These are phyloP conservation scores for Boechera retrofracta DNA, from an alignment of 345 rosid genomes.

Conservation along the genomic window DNA sequence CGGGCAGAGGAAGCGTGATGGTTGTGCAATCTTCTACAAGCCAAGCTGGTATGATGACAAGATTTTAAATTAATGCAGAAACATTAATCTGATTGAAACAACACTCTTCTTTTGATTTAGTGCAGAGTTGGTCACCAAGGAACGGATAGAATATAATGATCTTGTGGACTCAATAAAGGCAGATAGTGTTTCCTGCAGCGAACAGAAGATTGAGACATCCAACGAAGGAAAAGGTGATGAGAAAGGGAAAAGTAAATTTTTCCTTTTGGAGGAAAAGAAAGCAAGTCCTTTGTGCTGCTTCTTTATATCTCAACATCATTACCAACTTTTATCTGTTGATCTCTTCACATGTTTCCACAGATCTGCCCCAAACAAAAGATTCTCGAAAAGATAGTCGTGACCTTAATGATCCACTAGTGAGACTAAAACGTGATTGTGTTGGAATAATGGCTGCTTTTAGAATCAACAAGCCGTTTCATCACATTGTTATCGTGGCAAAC, in stretches of 20 bases:
- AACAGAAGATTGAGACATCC: constrained; percentile 43
- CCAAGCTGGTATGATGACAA: constrained; percentile 57
- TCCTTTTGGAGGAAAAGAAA: constrained; percentile 8
- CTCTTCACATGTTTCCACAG: constrained; percentile 31
- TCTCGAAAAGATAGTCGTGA: constrained; percentile 61
- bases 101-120: constrained; percentile 52
- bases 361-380: constrained; percentile 33
- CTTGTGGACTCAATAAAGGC: constrained; percentile 60
- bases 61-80: neutral
- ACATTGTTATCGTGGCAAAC: constrained; percentile 76
- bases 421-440: constrained; percentile 89
- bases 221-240: constrained; percentile 45
- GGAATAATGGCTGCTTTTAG: constrained; percentile 92
- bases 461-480: constrained; percentile 63
- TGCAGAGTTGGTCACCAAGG: constrained; percentile 77
- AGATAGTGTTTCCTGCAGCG: constrained; percentile 40
- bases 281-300: constrained; percentile 24
- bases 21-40: constrained; percentile 88
- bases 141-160: constrained; percentile 89
- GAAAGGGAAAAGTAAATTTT: constrained; percentile 52
- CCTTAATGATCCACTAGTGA: constrained; percentile 75
- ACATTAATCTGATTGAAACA: constrained; percentile 29
- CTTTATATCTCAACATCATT: constrained; percentile 37
- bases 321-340: constrained; percentile 10
- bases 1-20: constrained; percentile 82